Evolutionary conservation across 169 alveolate species (phyloP).

Genomic region (Babesia microti): DNA sequence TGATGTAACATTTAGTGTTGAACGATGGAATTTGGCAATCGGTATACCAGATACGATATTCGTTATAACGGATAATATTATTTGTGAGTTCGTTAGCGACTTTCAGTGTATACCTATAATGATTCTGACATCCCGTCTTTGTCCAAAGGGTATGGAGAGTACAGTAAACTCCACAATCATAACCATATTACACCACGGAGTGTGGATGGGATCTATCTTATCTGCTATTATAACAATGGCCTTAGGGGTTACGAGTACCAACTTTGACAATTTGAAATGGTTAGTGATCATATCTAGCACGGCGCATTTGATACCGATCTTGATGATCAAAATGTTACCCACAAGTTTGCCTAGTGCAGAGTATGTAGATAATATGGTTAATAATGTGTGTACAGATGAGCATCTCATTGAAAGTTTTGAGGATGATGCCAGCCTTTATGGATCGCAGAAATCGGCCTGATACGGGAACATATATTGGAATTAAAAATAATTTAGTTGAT

Average conservation of each 20-base stretch:
- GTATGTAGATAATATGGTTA: conserved; percentile 21
- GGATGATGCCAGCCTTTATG: no score
- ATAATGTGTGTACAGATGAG: conserved; percentile 8
- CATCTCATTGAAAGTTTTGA: no score
- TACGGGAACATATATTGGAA: no score
- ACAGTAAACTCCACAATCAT: conserved; percentile 70
- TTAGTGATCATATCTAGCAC: conserved; percentile 51
- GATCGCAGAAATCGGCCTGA: conserved; percentile 1
- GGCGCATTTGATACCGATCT: conserved; percentile 49
- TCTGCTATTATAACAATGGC: conserved; percentile 60
- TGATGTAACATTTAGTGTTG: conserved; percentile 15
- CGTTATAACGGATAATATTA: conserved; percentile 68
- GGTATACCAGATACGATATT: conserved; percentile 68
- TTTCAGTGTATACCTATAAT: conserved; percentile 71
- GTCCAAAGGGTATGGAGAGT: conserved; percentile 79
- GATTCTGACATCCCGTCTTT: conserved; percentile 65
- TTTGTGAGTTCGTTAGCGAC: conserved; percentile 66
- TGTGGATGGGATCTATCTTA: conserved; percentile 61
- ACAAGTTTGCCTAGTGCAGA: conserved; percentile 11
- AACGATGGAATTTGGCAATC: conserved; percentile 56
- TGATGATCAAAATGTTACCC: conserved; percentile 49
- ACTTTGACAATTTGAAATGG: conserved; percentile 46
- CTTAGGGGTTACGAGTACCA: conserved; percentile 52
- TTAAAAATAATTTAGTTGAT: no score
- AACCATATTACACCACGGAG: conserved; percentile 66